A percentile compares a stretch with the other conserved stretches of the same genome.
Evolutionary conservation across 495 filamentous ascomycete genomes (phyloP).

Genomic region (Annulohypoxylon maeteangense): DNA sequence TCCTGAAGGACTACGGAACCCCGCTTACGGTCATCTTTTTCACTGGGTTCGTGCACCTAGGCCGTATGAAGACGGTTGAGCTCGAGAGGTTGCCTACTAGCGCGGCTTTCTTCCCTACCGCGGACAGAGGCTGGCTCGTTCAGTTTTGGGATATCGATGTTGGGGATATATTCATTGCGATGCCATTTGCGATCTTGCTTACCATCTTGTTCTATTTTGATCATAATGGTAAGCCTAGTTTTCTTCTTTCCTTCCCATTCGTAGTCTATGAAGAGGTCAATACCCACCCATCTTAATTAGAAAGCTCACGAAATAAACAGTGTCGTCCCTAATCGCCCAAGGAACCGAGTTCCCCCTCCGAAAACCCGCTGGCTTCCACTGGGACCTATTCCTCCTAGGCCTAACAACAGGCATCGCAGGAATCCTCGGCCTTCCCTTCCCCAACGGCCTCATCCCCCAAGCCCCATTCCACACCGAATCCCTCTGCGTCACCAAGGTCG

Average conservation of each 20-base stretch:
- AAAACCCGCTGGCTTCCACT: conserved; percentile 96
- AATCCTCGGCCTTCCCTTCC: conserved; percentile 86
- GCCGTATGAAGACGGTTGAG: conserved; percentile 74
- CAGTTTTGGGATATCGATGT: conserved; percentile 86
- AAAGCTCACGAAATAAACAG: conserved; percentile 50
- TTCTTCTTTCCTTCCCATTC: not conserved
- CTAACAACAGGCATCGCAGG: conserved; percentile 87
- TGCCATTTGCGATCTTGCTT: conserved; percentile 86
- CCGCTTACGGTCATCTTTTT: conserved; percentile 88
- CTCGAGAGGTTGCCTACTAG: conserved; percentile 75
- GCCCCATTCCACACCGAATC: conserved; percentile 92
- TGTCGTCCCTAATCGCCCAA: conserved; percentile 89
- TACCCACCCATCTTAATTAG: not conserved
- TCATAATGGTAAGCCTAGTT: conserved; percentile 72
- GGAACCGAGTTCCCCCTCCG: conserved; percentile 90
- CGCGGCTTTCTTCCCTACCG: conserved; percentile 84
- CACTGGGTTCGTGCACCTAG: conserved; percentile 86
- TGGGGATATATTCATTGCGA: conserved; percentile 82
- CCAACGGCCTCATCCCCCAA: conserved; percentile 92
- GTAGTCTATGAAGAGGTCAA: not conserved
- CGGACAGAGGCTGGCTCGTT: conserved; percentile 82
- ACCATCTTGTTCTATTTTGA: conserved; percentile 95
- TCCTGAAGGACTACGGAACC: conserved; percentile 86
- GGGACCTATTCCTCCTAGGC: conserved; percentile 93
- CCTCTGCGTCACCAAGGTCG: conserved; percentile 76